Percentiles rank a stretch among this genome's conserved stretches.
phyloP scores from a whole-genome alignment of 345 rosid species.

The Gossypium turneri region DNA sequence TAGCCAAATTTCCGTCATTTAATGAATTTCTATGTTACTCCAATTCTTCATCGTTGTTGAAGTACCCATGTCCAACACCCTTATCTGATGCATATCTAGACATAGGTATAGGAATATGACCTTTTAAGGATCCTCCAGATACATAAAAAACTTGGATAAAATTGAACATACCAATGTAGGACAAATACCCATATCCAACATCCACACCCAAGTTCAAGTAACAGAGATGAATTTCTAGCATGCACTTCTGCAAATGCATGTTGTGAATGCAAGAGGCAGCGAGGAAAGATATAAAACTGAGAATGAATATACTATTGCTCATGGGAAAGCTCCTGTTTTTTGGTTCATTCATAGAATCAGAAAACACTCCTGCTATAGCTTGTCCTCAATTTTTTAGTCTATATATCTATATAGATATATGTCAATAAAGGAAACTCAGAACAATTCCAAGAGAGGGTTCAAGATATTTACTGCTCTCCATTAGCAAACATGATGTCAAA shows the following conservation, averaged over 20 bases:
- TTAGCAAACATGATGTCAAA: constrained; percentile 87
- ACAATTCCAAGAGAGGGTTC: constrained; percentile 25
- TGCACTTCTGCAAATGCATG: background rate
- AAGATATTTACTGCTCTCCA: constrained; percentile 63
- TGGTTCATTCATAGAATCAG: background rate
- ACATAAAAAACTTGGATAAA: background rate
- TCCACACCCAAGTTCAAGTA: background rate
- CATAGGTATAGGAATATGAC: background rate
- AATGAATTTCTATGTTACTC: background rate
- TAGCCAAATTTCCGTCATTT: background rate
- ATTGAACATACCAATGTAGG: background rate
- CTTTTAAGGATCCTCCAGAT: background rate
- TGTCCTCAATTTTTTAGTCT: background rate
- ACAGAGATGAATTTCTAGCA: background rate
- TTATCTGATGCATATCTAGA: background rate
- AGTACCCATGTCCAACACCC: background rate
- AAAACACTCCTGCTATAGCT: background rate
- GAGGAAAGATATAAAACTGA: constrained; percentile 1
- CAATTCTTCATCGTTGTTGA: background rate
- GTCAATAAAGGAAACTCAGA: background rate
- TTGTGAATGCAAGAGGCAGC: background rate
- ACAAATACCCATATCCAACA: background rate
- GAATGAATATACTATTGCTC: background rate
- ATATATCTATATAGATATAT: background rate
- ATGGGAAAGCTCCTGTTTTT: background rate